phyloP scores from a whole-genome alignment of 352 stramenopile species.

The Phytophthora rubi region DNA sequence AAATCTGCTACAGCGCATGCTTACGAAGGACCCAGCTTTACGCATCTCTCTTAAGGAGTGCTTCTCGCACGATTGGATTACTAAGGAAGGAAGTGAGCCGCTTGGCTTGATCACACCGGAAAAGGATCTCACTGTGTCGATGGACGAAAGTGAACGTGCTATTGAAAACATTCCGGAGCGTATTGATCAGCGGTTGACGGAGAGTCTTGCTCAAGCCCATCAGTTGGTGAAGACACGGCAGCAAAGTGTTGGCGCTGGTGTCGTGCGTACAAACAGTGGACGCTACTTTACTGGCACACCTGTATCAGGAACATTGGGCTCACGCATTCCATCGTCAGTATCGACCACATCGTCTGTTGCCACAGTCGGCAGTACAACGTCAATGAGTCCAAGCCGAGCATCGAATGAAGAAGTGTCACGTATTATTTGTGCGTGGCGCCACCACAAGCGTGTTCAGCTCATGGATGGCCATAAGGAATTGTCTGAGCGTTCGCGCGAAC shows the following conservation, averaged over 20 bases:
- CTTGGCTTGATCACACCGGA: constrained; percentile 54
- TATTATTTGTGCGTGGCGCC: constrained; percentile 84
- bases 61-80: constrained; percentile 93
- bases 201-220: constrained; percentile 79
- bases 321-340: constrained; percentile 52
- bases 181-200: constrained; percentile 79
- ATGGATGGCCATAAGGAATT: constrained; percentile 91
- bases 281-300: constrained; percentile 45
- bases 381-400: constrained; percentile 59
- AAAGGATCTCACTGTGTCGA: constrained; percentile 77
- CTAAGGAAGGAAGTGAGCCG: constrained; percentile 92
- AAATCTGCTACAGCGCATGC: constrained; percentile 91
- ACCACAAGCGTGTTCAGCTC: constrained; percentile 87
- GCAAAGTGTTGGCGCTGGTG: constrained; percentile 42
- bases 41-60: constrained; percentile 83
- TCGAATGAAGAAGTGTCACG: constrained; percentile 77
- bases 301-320: constrained; percentile 50
- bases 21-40: constrained; percentile 88
- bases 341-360: constrained; percentile 47
- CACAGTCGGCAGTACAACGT: constrained; percentile 53
- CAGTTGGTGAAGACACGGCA: constrained; percentile 79
- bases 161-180: constrained; percentile 90
- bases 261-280: constrained; percentile 62
- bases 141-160: constrained; percentile 84
- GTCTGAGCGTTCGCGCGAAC: constrained; percentile 73